phyloP scores from a whole-genome alignment of 2,329 filamentous ascomycete species.

The Cordyceps fumosorosea region DNA sequence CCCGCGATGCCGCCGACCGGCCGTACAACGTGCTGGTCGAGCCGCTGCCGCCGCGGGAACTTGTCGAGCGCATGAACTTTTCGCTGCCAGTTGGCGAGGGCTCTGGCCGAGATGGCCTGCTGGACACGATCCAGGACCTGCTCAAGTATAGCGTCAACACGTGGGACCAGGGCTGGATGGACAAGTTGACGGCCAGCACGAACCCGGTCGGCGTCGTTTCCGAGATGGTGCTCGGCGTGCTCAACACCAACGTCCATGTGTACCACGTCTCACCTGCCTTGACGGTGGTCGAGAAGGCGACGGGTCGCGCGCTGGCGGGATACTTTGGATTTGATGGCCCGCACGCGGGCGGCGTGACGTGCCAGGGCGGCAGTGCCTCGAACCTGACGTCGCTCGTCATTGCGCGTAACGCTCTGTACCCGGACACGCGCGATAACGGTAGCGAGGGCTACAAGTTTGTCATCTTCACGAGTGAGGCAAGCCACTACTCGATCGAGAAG shows the following conservation, averaged over 20 bases:
- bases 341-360: slow-evolving; percentile 65
- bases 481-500: slow-evolving; percentile 93
- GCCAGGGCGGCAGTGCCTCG: slow-evolving; percentile 76
- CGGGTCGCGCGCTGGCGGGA: slow-evolving; percentile 62
- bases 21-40: slow-evolving; percentile 56
- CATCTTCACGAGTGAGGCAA: slow-evolving; percentile 80
- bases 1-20: slow-evolving; percentile 27
- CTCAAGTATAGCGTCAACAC: slow-evolving; percentile 90
- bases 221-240: slow-evolving; percentile 72
- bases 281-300: slow-evolving; percentile 80
- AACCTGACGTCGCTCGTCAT: slow-evolving; percentile 82
- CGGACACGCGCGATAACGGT: slow-evolving; percentile 65
- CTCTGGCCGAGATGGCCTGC: slow-evolving; percentile 64
- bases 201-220: slow-evolving; percentile 86
- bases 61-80: slow-evolving; percentile 50
- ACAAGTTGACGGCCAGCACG: slow-evolving; percentile 89
- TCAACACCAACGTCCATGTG: slow-evolving; percentile 93
- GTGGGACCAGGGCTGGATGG: slow-evolving; percentile 93
- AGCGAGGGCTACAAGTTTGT: slow-evolving; percentile 67
- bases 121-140: slow-evolving; percentile 63
- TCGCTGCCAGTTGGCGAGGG: slow-evolving; percentile 49
- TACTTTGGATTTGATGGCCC: slow-evolving; percentile 71
- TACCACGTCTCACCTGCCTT: slow-evolving; percentile 89
- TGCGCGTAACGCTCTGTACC: slow-evolving; percentile 79
- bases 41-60: slow-evolving; percentile 50